Evolutionary conservation across 495 filamentous ascomycete genomes (phyloP).

Genomic region (Penicillium crystallinum): DNA sequence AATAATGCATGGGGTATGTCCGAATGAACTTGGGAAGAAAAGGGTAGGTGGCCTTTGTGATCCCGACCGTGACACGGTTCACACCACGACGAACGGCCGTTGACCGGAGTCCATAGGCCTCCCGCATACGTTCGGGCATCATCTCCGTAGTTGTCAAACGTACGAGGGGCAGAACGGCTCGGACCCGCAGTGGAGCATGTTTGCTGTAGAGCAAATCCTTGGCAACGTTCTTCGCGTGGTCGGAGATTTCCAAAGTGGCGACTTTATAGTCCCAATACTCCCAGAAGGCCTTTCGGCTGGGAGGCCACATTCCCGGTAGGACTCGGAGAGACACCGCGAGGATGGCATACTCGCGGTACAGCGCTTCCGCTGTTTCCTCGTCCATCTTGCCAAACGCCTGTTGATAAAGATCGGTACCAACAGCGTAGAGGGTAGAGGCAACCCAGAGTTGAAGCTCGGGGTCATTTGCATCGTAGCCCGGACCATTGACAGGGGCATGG

Average conservation of each 20-base stretch:
- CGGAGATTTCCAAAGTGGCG: constrained; percentile 22
- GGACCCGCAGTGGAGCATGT: constrained; percentile 18
- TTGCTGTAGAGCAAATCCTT: constrained; percentile 28
- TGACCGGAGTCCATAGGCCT: constrained; percentile 25
- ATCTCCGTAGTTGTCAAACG: constrained; percentile 31
- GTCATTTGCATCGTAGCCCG: constrained; percentile 31
- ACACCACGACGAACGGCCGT: constrained; percentile 7
- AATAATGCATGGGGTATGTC: constrained; percentile 32
- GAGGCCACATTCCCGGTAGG: constrained; percentile 32
- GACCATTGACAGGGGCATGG: constrained; percentile 28
- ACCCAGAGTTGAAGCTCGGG: constrained; percentile 39
- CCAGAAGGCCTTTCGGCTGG: constrained; percentile 33
- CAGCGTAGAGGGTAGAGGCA: constrained; percentile 36
- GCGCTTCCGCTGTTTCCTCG: constrained; percentile 15
- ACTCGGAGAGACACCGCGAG: constrained; percentile 35
- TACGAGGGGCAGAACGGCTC: constrained; percentile 20
- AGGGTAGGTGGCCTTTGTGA: constrained; percentile 27
- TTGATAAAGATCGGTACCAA: constrained; percentile 32
- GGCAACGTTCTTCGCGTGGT: constrained; percentile 30
- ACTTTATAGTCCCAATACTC: constrained; percentile 37
- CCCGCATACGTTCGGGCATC: constrained; percentile 23
- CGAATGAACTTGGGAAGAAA: constrained; percentile 24
- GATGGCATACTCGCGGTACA: constrained; percentile 37
- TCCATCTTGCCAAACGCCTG: constrained; percentile 27
- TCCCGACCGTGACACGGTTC: constrained; percentile 16